Evolutionary conservation across 305 asterid species (phyloP), one percentile per base, ranked within the genome.

Genomic region (Fraxinus albicans): DNA sequence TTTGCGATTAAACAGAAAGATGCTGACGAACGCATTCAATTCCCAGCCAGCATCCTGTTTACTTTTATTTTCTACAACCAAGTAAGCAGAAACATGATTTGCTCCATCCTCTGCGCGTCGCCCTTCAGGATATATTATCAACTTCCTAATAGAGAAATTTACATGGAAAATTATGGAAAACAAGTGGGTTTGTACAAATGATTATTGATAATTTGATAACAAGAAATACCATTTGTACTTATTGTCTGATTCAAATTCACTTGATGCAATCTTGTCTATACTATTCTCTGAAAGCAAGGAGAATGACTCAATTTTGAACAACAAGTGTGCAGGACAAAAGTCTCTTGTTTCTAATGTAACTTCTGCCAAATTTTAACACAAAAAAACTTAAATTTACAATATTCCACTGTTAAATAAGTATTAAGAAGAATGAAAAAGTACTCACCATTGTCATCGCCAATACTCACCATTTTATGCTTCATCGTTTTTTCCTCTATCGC

Each of bases 121-220:
- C n/a, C 58, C 84, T 3, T 27, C 50, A 0, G 79, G 83, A 34
- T 83, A 34, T 10, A 87, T 31, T 19, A 74, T 35, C 19, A 87
- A 77, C 40, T 65, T 85, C 90, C 90, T 47, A 47, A 47, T 47
- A 40, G 50, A 2, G 15, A 40, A 40, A 40, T 40, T 40, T 40
- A 8, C 50, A 40, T 9, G 50, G 10, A 7, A 40, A 40, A 8
- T 40, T 40, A 40, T 8, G 3, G 50, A 40, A 40, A 40, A 9
- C 50, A 8, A 40, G 10, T 9, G 50, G 50, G 47, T 7, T 40
- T 8, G 47, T 6, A 40, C 2, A 40, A 40, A 8, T 40, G 12
- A 7, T 8, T 40, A 8, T 9, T 9, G 50, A 40, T 40, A 8
- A 8, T 8, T 8, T 40, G 29, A 27, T 19, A 5, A 15, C 33